Evolutionary conservation across 2,329 filamentous ascomycete species (phyloP).

Genomic region (Sporothrix dimorphospora): DNA sequence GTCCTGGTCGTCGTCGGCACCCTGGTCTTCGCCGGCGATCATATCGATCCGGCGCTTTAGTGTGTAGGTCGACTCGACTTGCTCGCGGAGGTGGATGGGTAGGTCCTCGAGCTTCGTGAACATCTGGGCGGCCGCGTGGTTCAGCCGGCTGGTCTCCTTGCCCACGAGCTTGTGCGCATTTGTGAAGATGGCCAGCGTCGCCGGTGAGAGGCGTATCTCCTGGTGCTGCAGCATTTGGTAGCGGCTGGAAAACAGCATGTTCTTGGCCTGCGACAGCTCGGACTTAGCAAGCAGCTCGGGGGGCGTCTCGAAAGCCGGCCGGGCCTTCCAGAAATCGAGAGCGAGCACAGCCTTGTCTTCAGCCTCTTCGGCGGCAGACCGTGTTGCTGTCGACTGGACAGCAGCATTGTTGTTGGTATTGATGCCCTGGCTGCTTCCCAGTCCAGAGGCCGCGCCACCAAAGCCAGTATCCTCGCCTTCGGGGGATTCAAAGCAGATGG

Average conservation of each 20-base stretch:
- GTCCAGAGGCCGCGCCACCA: not conserved
- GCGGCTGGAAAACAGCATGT: constrained; percentile 60
- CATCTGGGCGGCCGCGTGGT: constrained; percentile 70
- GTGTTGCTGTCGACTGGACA: constrained; percentile 36
- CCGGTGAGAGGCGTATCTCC: constrained; percentile 69
- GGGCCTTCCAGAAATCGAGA: constrained; percentile 56
- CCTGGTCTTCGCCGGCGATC: constrained; percentile 61
- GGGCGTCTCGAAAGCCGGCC: constrained; percentile 34
- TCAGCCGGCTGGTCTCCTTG: constrained; percentile 69
- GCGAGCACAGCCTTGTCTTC: constrained; percentile 51
- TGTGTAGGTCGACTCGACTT: constrained; percentile 67
- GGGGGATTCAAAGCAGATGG: constrained; percentile 62
- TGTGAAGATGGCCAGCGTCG: constrained; percentile 71
- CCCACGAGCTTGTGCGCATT: constrained; percentile 73
- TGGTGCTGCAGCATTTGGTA: constrained; percentile 65
- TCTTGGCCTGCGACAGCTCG: constrained; percentile 48
- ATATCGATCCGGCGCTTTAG: constrained; percentile 68
- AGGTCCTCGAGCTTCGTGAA: constrained; percentile 72
- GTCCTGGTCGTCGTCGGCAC: not conserved
- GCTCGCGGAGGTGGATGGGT: constrained; percentile 67
- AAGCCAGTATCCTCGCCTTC: constrained; percentile 54
- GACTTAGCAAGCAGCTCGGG: constrained; percentile 34
- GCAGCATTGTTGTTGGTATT: not conserved
- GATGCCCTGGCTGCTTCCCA: constrained; percentile 3
- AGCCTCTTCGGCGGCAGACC: constrained; percentile 40